Conservation (phyloP, 148 eudicot species). For the Rhododendron ovatum region DNA sequence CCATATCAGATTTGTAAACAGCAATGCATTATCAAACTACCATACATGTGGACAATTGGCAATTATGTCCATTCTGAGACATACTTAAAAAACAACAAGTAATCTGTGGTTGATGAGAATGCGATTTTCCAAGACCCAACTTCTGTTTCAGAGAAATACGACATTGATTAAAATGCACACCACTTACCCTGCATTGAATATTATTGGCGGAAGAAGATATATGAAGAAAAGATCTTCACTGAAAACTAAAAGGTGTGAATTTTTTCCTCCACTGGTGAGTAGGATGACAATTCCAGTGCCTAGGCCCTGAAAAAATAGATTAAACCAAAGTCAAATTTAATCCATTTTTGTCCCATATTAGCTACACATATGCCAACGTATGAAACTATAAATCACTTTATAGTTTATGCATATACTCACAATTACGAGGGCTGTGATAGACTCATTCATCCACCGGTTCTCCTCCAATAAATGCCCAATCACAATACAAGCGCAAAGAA, state of each 20-base stretch:
- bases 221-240: slow-evolving; percentile 87
- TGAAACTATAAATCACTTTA: neutral
- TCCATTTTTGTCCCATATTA: neutral
- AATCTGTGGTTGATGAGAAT: neutral
- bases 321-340: neutral
- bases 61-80: neutral
- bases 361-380: neutral
- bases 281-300: slow-evolving; percentile 60
- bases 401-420: slow-evolving; percentile 21
- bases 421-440: slow-evolving; percentile 58
- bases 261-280: slow-evolving; percentile 51
- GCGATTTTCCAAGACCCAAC: neutral
- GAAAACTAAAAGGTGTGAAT: slow-evolving; percentile 64
- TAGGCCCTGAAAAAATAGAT: slow-evolving; percentile 50
- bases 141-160: neutral
- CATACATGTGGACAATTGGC: neutral
- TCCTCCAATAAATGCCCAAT: slow-evolving; percentile 72
- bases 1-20: neutral
- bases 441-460: slow-evolving; percentile 71
- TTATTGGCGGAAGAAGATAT: slow-evolving; percentile 84
- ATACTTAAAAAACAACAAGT: neutral
- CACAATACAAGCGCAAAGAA: slow-evolving; percentile 61
- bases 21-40: neutral
- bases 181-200: slow-evolving; percentile 82
- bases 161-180: neutral